These are phyloP conservation scores for Fonsecaea nubica DNA, from an alignment of 2,329 filamentous ascomycete genomes.

Conservation along the genomic window DNA sequence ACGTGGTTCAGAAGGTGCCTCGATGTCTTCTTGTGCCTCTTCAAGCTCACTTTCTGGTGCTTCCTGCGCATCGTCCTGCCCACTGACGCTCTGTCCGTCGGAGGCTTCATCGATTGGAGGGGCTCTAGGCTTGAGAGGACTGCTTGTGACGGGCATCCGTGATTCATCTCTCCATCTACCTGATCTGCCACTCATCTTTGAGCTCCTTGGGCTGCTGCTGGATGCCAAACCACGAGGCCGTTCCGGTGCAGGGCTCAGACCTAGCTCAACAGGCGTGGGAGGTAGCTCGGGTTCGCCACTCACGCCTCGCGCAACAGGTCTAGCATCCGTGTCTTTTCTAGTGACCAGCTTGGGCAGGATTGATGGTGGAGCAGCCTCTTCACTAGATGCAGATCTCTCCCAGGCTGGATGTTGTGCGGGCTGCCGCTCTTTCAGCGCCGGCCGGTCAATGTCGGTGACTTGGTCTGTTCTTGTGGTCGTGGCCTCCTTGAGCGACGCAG, in stretches of 20 bases:
- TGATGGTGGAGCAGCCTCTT: constrained; percentile 17
- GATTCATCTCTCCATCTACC: constrained; percentile 24
- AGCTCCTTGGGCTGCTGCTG: constrained; percentile 38
- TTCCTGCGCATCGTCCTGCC: constrained; percentile 20
- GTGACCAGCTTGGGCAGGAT: constrained; percentile 34
- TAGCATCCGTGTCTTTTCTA: constrained; percentile 18
- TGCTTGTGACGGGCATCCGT: constrained; percentile 33
- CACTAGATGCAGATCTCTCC: not conserved
- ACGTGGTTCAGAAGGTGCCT: constrained; percentile 16
- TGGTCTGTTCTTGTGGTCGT: not conserved
- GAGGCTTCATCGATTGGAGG: constrained; percentile 4
- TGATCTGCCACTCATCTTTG: constrained; percentile 33
- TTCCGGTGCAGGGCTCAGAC: constrained; percentile 31
- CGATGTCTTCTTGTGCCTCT: constrained; percentile 14
- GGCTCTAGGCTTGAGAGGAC: constrained; percentile 38
- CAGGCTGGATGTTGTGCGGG: not conserved
- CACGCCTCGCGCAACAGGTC: constrained; percentile 2
- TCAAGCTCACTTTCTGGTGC: constrained; percentile 29
- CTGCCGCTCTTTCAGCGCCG: constrained; percentile 18
- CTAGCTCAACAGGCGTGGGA: constrained; percentile 40
- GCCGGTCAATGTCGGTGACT: not conserved
- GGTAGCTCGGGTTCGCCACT: constrained; percentile 38
- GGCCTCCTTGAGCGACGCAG: not conserved
- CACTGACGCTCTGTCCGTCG: constrained; percentile 10
- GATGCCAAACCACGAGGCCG: constrained; percentile 37